Evolutionary conservation across 306 rosid species (phyloP).

Genomic region (Arachis stenosperma): DNA sequence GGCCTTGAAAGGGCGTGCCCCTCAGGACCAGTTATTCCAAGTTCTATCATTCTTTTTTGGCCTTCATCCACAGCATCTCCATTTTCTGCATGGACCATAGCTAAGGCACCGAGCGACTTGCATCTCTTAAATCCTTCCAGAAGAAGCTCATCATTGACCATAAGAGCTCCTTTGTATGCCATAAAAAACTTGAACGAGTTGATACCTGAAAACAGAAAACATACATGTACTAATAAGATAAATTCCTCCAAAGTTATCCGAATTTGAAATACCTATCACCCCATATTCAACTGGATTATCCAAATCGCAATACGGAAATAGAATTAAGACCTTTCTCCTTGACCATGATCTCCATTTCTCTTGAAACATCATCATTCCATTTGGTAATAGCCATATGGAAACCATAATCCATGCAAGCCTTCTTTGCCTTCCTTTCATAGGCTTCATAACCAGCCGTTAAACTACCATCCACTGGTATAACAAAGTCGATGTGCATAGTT

Average conservation of each 20-base stretch:
- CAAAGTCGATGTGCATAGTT: slow-evolving; percentile 95
- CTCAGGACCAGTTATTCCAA: slow-evolving; percentile 96
- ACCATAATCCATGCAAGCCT: slow-evolving; percentile 93
- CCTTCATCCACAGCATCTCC: slow-evolving; percentile 94
- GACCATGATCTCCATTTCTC: slow-evolving; percentile 87
- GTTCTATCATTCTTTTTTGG: slow-evolving; percentile 87
- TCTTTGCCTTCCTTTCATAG: slow-evolving; percentile 73
- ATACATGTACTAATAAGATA: slow-evolving; percentile 5
- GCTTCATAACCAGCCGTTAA: slow-evolving; percentile 77
- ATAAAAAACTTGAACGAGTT: slow-evolving; percentile 96
- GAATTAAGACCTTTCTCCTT: slow-evolving; percentile 76
- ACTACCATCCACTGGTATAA: slow-evolving; percentile 74
- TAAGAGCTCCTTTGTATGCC: slow-evolving; percentile 88
- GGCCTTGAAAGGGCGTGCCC: slow-evolving; percentile 97
- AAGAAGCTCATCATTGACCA: slow-evolving; percentile 87
- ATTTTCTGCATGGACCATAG: slow-evolving; percentile 99
- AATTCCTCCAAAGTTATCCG: slow-evolving; percentile 31
- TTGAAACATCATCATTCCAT: slow-evolving; percentile 82
- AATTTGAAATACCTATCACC: not conserved
- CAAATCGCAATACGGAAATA: slow-evolving; percentile 28
- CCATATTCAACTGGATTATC: not conserved
- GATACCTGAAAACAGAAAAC: slow-evolving; percentile 61
- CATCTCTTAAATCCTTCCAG: slow-evolving; percentile 84
- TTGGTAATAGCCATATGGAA: slow-evolving; percentile 97
- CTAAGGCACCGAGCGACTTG: slow-evolving; percentile 95